phyloP scores from a whole-genome alignment of 192 early-diverging fungal genomes.

The Coemansia sp. region DNA sequence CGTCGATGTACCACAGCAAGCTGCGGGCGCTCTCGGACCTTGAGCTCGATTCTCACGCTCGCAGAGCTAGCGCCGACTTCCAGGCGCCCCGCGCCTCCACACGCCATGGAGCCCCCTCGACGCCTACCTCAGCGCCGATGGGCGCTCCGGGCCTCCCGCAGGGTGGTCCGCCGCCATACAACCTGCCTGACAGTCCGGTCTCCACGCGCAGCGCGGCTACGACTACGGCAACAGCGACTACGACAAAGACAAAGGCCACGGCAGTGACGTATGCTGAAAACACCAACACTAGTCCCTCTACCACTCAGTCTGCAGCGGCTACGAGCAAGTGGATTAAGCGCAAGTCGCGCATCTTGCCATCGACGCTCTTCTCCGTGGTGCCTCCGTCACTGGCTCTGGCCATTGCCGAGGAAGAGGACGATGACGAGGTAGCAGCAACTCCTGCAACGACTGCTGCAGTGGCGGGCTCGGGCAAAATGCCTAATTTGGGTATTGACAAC shows the following conservation, averaged over 20 bases:
- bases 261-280: slow-evolving; percentile 6
- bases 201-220: slow-evolving; percentile 3
- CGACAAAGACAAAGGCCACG: slow-evolving; percentile 5
- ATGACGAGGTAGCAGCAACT: slow-evolving; percentile 27
- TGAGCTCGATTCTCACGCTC: slow-evolving; percentile 2
- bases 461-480: slow-evolving; percentile 9
- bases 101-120: background rate
- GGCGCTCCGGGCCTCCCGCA: background rate
- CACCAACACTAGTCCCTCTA: slow-evolving; percentile 9
- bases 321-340: slow-evolving; percentile 52
- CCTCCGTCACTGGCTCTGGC: background rate
- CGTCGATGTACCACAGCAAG: slow-evolving; percentile 21
- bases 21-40: slow-evolving; percentile 29
- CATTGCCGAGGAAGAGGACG: slow-evolving; percentile 15
- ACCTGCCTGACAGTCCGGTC: background rate
- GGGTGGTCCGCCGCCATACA: background rate
- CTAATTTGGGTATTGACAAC: background rate
- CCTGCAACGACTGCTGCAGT: slow-evolving; percentile 11
- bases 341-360: slow-evolving; percentile 50
- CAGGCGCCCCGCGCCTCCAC: background rate
- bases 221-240: background rate
- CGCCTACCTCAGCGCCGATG: background rate
- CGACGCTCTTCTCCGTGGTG: slow-evolving; percentile 26
- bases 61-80: slow-evolving; percentile 3
- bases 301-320: background rate